Conservation (phyloP, 495 filamentous ascomycete species). For the Evernia prunastri region DNA sequence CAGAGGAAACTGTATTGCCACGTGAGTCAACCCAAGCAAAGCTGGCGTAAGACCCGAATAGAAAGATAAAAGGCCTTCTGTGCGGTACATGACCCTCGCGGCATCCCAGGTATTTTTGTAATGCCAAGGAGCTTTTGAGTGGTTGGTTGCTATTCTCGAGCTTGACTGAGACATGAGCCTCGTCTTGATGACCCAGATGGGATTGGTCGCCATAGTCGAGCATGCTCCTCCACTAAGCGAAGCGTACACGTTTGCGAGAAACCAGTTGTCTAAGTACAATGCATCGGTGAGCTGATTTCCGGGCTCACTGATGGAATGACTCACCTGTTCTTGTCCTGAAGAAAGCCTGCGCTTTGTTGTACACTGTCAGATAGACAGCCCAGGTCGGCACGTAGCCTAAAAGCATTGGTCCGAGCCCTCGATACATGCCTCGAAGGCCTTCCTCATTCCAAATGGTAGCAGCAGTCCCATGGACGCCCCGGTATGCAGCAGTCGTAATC, state of each 20-base stretch:
- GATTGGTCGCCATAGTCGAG: conserved; percentile 93
- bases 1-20: conserved; percentile 94
- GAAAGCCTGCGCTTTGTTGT: conserved; percentile 76
- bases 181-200: conserved; percentile 99
- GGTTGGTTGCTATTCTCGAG: conserved; percentile 42
- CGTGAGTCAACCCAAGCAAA: conserved; percentile 85
- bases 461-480: conserved; percentile 80
- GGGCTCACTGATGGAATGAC: conserved; percentile 27
- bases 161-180: conserved; percentile 87
- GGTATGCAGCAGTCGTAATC: conserved; percentile 55
- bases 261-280: conserved; percentile 46
- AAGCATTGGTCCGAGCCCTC: conserved; percentile 88
- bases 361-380: conserved; percentile 96
- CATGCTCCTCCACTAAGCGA: conserved; percentile 86
- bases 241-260: conserved; percentile 60
- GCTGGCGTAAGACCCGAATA: conserved; percentile 94
- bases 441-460: conserved; percentile 79
- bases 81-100: conserved; percentile 86
- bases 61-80: conserved; percentile 82
- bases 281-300: conserved; percentile 3
- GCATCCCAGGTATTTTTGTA: conserved; percentile 84
- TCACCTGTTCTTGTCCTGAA: conserved; percentile 60
- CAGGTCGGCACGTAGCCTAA: conserved; percentile 94
- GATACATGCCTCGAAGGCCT: conserved; percentile 84
- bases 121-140: conserved; percentile 71